Percentiles rank a stretch among this genome's conserved stretches.
Conservation (phyloP, 2,329 filamentous ascomycete genomes). For the Penicillium sp. region DNA sequence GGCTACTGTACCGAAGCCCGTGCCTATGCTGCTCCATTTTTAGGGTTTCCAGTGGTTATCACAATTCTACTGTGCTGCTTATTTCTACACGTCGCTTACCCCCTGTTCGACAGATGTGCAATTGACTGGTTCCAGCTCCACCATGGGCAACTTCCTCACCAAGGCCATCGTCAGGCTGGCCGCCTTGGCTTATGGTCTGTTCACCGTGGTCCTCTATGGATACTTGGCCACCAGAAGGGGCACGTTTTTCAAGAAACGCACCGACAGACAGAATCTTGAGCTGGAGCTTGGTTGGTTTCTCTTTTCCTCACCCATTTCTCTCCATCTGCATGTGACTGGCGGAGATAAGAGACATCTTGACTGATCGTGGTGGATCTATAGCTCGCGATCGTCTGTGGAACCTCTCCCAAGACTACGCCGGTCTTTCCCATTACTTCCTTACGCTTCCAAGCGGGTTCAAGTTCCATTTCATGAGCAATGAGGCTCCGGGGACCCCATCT, state of each 20-base stretch:
- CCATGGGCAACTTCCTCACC: slow-evolving; percentile 30
- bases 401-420: slow-evolving; percentile 51
- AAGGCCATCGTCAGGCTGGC: slow-evolving; percentile 24
- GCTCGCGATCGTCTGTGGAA: slow-evolving; percentile 60
- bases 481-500: slow-evolving; percentile 29
- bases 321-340: background rate
- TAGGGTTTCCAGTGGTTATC: background rate
- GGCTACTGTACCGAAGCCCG: background rate
- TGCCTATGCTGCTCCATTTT: background rate
- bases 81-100: background rate
- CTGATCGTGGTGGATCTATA: slow-evolving; percentile 28
- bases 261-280: slow-evolving; percentile 47
- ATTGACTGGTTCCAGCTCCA: slow-evolving; percentile 1
- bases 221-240: slow-evolving; percentile 38
- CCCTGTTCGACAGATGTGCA: background rate
- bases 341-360: background rate
- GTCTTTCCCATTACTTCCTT: slow-evolving; percentile 57
- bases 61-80: background rate
- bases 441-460: slow-evolving; percentile 53
- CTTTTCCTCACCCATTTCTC: background rate
- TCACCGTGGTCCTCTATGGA: slow-evolving; percentile 40
- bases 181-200: slow-evolving; percentile 41
- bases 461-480: slow-evolving; percentile 59
- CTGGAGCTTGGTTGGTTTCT: slow-evolving; percentile 45
- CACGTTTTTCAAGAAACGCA: slow-evolving; percentile 42